Conservation (phyloP, 441 rosid genomes). For the Pelargonium australe region DNA sequence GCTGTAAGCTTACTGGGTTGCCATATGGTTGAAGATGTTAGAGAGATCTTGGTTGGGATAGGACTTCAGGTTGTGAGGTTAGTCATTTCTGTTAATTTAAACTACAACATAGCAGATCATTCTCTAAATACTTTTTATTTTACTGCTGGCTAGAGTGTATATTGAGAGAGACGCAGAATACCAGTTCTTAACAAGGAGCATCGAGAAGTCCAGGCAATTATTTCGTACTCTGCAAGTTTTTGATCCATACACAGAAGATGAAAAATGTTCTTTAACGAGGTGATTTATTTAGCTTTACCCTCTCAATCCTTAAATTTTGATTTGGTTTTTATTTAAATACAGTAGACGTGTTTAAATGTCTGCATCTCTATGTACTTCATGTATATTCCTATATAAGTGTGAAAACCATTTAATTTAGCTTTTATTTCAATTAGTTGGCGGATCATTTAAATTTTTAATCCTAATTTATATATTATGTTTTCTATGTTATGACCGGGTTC, state of each 20-base stretch:
- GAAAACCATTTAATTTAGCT: too few relatives aligned
- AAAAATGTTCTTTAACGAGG: constrained; percentile 45
- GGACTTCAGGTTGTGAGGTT: constrained; percentile 85
- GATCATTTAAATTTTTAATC: too few relatives aligned
- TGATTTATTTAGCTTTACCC: neutral
- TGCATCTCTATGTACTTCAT: neutral
- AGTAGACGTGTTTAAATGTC: neutral
- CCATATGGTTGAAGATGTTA: constrained; percentile 61
- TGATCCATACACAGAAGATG: constrained; percentile 29
- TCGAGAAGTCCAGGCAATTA: constrained; percentile 53
- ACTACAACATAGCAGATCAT: constrained; percentile 13
- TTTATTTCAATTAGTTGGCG: too few relatives aligned
- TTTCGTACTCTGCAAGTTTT: constrained; percentile 45
- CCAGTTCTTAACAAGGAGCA: constrained; percentile 59
- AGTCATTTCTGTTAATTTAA: constrained; percentile 26
- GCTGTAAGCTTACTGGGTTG: constrained; percentile 51
- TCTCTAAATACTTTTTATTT: constrained; percentile 22
- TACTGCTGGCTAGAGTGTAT: constrained; percentile 36
- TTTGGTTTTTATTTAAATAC: neutral
- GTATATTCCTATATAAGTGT: neutral
- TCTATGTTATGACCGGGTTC: constrained; percentile 35
- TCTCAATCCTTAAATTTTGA: neutral
- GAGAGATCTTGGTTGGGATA: constrained; percentile 59
- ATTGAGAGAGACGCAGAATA: constrained; percentile 47
- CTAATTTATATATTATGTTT: constrained; percentile 13